Percentiles rank a stretch among this genome's conserved stretches.
Evolutionary conservation across 768 basidiomycete species (phyloP).

Genomic region (Plicaturopsis crispa): DNA sequence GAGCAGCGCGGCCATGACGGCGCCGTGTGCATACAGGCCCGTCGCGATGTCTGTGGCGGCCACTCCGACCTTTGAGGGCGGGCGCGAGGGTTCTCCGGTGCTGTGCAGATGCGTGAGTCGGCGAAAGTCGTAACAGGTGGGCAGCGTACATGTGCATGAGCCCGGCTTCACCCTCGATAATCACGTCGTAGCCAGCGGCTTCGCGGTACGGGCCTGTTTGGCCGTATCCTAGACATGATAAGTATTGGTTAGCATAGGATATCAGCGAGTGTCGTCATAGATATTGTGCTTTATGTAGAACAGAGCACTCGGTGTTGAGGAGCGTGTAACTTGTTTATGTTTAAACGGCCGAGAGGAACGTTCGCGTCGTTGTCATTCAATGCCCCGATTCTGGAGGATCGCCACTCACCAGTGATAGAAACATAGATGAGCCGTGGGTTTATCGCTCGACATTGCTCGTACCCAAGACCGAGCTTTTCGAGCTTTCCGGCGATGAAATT

Average conservation of each 20-base stretch:
- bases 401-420: too few species aligned
- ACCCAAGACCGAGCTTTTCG: conserved; percentile 77
- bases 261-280: too few species aligned
- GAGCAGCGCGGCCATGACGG: conserved; percentile 84
- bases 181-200: conserved; percentile 84
- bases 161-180: conserved; percentile 86
- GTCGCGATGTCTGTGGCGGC: conserved; percentile 88
- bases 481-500: conserved; percentile 87
- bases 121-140: conserved; percentile 5
- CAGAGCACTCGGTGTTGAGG: too few species aligned
- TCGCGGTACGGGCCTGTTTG: conserved; percentile 86
- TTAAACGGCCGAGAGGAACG: too few species aligned
- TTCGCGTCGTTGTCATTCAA: too few species aligned
- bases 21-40: conserved; percentile 85
- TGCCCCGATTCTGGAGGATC: too few species aligned
- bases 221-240: conserved; percentile 48
- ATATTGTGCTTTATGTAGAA: too few species aligned
- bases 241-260: conserved; percentile 3
- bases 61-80: conserved; percentile 92
- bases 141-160: conserved; percentile 82
- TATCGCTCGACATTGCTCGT: conserved; percentile 30
- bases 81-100: conserved; percentile 82
- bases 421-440: not conserved
- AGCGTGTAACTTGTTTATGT: too few species aligned
- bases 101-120: conserved; percentile 27